phyloP scores from a whole-genome alignment of 208 protist genomes.

The Leishmania amazonensis region DNA sequence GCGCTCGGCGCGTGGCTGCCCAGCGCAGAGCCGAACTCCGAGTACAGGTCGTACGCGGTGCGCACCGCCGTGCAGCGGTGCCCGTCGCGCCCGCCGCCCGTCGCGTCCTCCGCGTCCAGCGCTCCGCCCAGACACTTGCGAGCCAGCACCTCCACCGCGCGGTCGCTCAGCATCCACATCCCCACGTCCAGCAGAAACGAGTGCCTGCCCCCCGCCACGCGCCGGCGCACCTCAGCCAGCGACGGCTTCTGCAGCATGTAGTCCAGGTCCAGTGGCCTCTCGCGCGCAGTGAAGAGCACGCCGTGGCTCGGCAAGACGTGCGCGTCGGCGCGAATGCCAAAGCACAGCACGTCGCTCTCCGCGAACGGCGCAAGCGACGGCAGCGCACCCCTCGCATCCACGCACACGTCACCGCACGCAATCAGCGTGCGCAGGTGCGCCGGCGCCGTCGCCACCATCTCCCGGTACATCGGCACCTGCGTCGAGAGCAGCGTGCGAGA shows the following conservation, averaged over 20 bases:
- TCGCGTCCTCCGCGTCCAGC: neutral
- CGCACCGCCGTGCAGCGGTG: constrained; percentile 14
- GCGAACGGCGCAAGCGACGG: constrained; percentile 20
- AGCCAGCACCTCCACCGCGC: constrained; percentile 36
- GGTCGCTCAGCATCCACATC: constrained; percentile 56
- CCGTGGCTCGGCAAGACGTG: constrained; percentile 34
- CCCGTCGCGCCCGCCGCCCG: neutral
- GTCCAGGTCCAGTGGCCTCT: constrained; percentile 27
- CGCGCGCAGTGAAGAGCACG: constrained; percentile 43
- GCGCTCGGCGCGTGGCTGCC: constrained; percentile 17
- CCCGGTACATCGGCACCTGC: constrained; percentile 36
- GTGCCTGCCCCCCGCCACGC: constrained; percentile 10
- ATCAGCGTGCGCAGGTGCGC: constrained; percentile 42
- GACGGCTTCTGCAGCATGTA: constrained; percentile 68
- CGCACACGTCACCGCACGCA: constrained; percentile 45
- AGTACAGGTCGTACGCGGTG: constrained; percentile 45
- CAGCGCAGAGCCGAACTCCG: constrained; percentile 41
- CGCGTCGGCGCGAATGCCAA: constrained; percentile 33
- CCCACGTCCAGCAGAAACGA: constrained; percentile 40
- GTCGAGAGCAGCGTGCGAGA: constrained; percentile 44
- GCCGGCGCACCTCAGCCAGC: constrained; percentile 25
- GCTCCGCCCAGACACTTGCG: constrained; percentile 20
- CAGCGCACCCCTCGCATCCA: constrained; percentile 13
- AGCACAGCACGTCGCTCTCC: constrained; percentile 53
- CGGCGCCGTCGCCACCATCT: constrained; percentile 23